Evolutionary conservation across 2,329 filamentous ascomycete species (phyloP).

Genomic region (Neofusicoccum laricinum): DNA sequence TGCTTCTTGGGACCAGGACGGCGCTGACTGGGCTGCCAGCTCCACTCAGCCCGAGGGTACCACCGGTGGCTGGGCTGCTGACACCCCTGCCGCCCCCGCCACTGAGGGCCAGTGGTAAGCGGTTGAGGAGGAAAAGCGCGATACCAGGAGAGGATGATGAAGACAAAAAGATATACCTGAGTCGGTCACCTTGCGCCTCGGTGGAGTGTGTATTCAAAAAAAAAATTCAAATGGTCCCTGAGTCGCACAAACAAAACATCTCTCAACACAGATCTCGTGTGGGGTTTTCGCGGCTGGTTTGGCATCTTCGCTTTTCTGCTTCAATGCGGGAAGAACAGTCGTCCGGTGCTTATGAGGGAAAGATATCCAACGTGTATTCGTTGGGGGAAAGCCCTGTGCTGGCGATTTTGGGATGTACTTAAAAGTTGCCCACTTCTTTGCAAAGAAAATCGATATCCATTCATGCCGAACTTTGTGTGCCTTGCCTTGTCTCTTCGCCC

Average conservation of each 20-base stretch:
- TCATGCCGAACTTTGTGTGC: constrained; percentile 4
- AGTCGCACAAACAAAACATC: constrained; percentile 11
- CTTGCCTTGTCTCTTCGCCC: not conserved
- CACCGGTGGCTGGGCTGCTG: constrained; percentile 52
- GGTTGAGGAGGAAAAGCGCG: constrained; percentile 10
- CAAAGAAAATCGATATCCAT: constrained; percentile 5
- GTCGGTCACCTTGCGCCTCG: constrained; percentile 13
- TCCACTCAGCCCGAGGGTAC: constrained; percentile 43
- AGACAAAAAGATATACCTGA: constrained; percentile 12
- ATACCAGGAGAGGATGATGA: constrained; percentile 12
- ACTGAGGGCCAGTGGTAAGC: constrained; percentile 45
- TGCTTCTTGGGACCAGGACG: constrained; percentile 64
- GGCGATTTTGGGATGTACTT: constrained; percentile 78
- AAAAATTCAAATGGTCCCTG: constrained; percentile 15
- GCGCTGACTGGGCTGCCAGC: constrained; percentile 67
- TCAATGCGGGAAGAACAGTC: constrained; percentile 19
- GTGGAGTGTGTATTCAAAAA: constrained; percentile 18
- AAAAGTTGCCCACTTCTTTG: constrained; percentile 65
- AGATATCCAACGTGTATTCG: constrained; percentile 70
- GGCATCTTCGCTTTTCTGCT: constrained; percentile 5
- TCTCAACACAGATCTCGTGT: not conserved
- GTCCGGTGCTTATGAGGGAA: constrained; percentile 95
- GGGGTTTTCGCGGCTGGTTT: not conserved
- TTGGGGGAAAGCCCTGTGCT: constrained; percentile 98
- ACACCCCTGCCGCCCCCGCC: constrained; percentile 31